Base-by-base conservation (phyloP, 495 filamentous ascomycete species). In the Penicillium roqueforti region DNA sequence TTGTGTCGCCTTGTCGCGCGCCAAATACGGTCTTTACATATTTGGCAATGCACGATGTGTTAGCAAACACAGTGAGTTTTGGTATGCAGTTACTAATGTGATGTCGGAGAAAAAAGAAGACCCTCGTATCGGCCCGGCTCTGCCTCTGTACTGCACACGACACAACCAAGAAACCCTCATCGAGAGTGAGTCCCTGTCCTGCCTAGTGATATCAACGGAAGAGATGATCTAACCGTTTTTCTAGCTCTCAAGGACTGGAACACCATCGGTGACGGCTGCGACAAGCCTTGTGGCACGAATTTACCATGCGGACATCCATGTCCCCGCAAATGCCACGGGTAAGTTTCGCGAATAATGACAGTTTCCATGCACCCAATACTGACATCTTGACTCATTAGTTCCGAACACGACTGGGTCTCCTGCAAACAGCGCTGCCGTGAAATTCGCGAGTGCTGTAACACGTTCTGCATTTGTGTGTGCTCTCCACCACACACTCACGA, bases 1-100 rank as follows among this genome's bases (percentile, higher is more conserved):
- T 11, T 92, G 92, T 14, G 93, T 97, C 32, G 87, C 93, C 16
- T 73, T 96, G 14, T 96, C 91, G 48, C 86, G 92, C 44, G 93
- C 92, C n/a, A 82, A 80, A 36, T 72, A 83, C 8, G 92, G 93
- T 0, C 82, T 97, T 47, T 97, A 91, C 64, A 77, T 97, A 23
- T 96, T 97, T 58, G 92, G 93, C 3, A 89, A 95, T 57, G 80
- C 80, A 13, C 59, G 72, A 5, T 76, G 81, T 39, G 66, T 92
- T 6, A 61, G 56, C 10, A 32, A 28, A 29, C 48, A 44, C 0
- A 68, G 69, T 42, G 43, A 37, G 0, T 57, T 78, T n/a, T 78
- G 76, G 76, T 47, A 29, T 19, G 26, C 63, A 19, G 62, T 81
- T n/a, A 38, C 73, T 5, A 44, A 56, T 7, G 60, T 72, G 16